Evolutionary conservation across 306 rosid genomes (phyloP), one percentile per base, ranked within the genome.

Genomic region (Gynostemma pentaphyllum): DNA sequence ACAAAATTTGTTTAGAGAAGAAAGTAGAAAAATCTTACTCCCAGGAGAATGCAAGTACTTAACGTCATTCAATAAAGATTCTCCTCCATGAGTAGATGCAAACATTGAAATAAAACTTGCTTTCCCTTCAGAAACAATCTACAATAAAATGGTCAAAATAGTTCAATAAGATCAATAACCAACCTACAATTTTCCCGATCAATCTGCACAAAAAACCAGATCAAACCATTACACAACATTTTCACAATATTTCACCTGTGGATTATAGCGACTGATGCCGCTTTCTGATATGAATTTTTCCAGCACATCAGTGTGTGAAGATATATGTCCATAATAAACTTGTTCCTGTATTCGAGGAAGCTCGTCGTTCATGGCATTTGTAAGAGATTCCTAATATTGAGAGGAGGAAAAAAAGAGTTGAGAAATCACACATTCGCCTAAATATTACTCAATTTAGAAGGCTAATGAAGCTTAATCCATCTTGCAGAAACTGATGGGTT

Each of bases 341-440:
- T 82, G 95, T 74, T 92, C 99, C 76, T 92, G 99, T 72, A 92
- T 79, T 75, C 90, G 87, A 37, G 90, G 87, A 65, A 87, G 85
- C 82, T 92, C 99, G 34, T 92, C 95, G 44, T 86, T 88, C 95
- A 92, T 78, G 72, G 94, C 89, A 78, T 81, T 88, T 47, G 76
- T 18, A 54, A 92, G 80, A 64, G 99, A 80, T 30, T 92, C 99
- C 99, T 92, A 82, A 40, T 19, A 27, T 28, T 30, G 9, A 22
- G 29, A 44, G 16, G 54, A 11, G 66, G 49, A 9, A 30, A 49
- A 36, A 24, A 72, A 70, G 44, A 71, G 62, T 64, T 16, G 29
- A 36, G 14, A 23, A 40, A 24, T 24, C 22, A 15, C 23, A 13
- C 34, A 60, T 40, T 39, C 36, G 2, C 32, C 40, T 1, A 14